A percentile compares a stretch with the other conserved stretches of the same genome.
These are phyloP conservation scores for Zizania latifolia DNA, from an alignment of 176 grass and related monocot species.

Conservation along the genomic window DNA sequence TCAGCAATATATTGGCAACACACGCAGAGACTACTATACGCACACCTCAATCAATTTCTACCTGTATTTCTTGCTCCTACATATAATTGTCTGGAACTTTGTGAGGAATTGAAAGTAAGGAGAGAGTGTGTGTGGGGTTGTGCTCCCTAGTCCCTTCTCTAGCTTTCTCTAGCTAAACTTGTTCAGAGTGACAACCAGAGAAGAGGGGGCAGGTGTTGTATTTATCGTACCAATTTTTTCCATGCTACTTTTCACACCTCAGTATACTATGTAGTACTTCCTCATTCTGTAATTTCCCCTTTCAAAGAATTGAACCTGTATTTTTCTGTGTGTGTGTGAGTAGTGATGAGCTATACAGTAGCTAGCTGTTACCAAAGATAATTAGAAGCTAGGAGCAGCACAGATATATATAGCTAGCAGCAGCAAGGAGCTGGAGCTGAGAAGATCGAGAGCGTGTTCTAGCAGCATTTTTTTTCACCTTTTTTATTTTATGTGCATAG, in stretches of 20 bases:
- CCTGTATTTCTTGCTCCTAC: background rate
- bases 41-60: background rate
- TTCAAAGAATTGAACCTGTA: background rate
- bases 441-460: conserved; percentile 1
- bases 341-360: conserved; percentile 1
- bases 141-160: no score
- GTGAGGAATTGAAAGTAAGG: no score
- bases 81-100: no score
- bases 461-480: no score
- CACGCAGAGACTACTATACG: background rate
- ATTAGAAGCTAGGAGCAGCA: background rate
- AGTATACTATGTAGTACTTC: no score
- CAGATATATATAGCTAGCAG: no score
- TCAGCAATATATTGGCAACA: background rate
- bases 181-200: background rate
- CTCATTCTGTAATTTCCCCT: conserved; percentile 28
- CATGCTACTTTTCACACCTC: conserved; percentile 12
- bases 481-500: background rate
- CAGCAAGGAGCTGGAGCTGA: no score
- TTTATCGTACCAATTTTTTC: conserved; percentile 25
- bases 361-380: no score
- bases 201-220: conserved; percentile 24
- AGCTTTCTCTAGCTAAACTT: background rate
- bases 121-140: no score
- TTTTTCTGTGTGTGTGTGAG: conserved; percentile 32